A percentile compares a stretch with the other conserved stretches of the same genome.
phyloP scores from a whole-genome alignment of 306 rosid species.

The Cyclanthera cordifolia region DNA sequence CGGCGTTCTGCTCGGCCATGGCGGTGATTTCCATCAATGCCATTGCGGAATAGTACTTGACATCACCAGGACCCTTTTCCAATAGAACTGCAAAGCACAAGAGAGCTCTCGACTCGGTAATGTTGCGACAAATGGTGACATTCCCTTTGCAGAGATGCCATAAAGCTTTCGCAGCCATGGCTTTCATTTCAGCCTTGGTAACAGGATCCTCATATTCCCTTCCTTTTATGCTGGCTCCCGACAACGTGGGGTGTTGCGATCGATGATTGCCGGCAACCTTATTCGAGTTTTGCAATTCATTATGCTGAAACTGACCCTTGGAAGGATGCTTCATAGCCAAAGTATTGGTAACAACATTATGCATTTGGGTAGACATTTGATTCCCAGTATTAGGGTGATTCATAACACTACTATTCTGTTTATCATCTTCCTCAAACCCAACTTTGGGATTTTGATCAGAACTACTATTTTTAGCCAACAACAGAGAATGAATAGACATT shows the following conservation, averaged over 20 bases:
- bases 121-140: constrained; percentile 39
- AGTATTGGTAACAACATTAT: constrained; percentile 18
- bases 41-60: constrained; percentile 36
- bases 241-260: background rate
- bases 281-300: no score
- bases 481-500: constrained; percentile 40
- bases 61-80: constrained; percentile 47
- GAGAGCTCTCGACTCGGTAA: constrained; percentile 65
- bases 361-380: constrained; percentile 20
- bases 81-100: constrained; percentile 56
- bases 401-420: background rate
- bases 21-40: constrained; percentile 65
- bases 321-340: background rate
- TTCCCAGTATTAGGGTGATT: constrained; percentile 27
- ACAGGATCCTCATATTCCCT: constrained; percentile 48
- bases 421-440: constrained; percentile 11
- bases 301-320: no score
- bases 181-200: constrained; percentile 57
- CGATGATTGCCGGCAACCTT: no score
- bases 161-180: constrained; percentile 58
- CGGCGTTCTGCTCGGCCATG: constrained; percentile 43
- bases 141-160: constrained; percentile 55
- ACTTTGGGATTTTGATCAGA: background rate
- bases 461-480: constrained; percentile 31
- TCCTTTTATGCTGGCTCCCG: constrained; percentile 48